A percentile compares a stretch with the other conserved stretches of the same genome.
These are phyloP conservation scores for Volvox reticuliferus DNA, from an alignment of 139 green algal species.

Conservation along the genomic window DNA sequence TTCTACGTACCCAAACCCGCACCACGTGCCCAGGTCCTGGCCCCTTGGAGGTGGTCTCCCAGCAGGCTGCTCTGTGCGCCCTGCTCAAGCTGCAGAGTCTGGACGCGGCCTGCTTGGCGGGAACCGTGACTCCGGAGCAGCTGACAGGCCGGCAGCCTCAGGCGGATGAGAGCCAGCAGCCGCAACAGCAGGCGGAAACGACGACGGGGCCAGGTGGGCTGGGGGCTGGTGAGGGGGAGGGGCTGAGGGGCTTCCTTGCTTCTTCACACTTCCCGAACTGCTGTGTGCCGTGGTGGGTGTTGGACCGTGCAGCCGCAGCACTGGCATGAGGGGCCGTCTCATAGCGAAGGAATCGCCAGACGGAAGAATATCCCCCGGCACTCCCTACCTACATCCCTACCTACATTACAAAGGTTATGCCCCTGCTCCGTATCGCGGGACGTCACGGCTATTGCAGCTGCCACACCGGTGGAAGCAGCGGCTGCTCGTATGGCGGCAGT, in stretches of 20 bases:
- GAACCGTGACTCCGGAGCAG: not conserved
- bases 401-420: too few relatives aligned
- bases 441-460: not conserved
- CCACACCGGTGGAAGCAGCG: not conserved
- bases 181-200: not conserved
- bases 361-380: too few relatives aligned
- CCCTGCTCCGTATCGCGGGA: too few relatives aligned
- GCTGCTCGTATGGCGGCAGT: not conserved
- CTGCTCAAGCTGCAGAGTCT: constrained; percentile 14
- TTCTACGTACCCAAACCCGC: too few relatives aligned
- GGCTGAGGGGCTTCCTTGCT: too few relatives aligned
- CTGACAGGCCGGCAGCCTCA: not conserved
- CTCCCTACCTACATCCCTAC: too few relatives aligned
- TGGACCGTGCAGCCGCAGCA: too few relatives aligned
- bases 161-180: not conserved
- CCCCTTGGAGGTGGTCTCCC: not conserved
- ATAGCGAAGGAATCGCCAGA: too few relatives aligned
- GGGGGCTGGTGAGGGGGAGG: not conserved
- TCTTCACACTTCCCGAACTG: too few relatives aligned
- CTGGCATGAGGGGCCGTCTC: too few relatives aligned
- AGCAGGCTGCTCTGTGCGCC: constrained; percentile 39
- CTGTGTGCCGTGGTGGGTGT: too few relatives aligned
- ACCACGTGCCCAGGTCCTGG: not conserved
- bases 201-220: not conserved
- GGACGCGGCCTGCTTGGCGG: constrained; percentile 3